Conservation (phyloP, 371 early-diverging fungal species). For the Polyrhizophydium stewartii region DNA sequence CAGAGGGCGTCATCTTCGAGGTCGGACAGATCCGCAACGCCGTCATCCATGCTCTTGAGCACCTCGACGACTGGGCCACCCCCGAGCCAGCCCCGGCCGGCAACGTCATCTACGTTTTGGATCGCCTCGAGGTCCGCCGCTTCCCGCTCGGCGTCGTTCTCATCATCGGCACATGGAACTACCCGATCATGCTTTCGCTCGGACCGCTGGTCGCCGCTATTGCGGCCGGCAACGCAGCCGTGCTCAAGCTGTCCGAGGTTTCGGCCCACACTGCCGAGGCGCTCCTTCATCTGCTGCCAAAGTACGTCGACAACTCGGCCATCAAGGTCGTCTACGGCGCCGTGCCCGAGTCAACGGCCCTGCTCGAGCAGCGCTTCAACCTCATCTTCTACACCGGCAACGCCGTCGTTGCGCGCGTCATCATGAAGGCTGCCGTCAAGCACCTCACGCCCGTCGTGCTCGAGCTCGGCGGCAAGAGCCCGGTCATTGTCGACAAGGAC, state of each 20-base stretch:
- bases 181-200: slow-evolving; percentile 56
- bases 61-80: slow-evolving; percentile 35
- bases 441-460: slow-evolving; percentile 78
- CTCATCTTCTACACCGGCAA: slow-evolving; percentile 90
- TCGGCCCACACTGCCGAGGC: slow-evolving; percentile 66
- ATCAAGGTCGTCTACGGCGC: slow-evolving; percentile 76
- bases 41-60: slow-evolving; percentile 54
- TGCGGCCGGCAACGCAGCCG: slow-evolving; percentile 85
- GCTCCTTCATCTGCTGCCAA: slow-evolving; percentile 60
- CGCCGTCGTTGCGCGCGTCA: slow-evolving; percentile 67
- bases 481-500: slow-evolving; percentile 62
- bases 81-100: slow-evolving; percentile 11
- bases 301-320: slow-evolving; percentile 67
- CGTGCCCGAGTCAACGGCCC: slow-evolving; percentile 67
- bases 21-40: slow-evolving; percentile 60
- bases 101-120: slow-evolving; percentile 6
- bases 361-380: slow-evolving; percentile 71
- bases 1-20: slow-evolving; percentile 36
- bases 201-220: slow-evolving; percentile 80
- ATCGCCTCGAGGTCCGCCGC: slow-evolving; percentile 44
- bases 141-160: slow-evolving; percentile 77
- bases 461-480: slow-evolving; percentile 90
- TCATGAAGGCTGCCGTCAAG: slow-evolving; percentile 66
- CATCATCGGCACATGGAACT: slow-evolving; percentile 81
- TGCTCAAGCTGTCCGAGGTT: slow-evolving; percentile 90